Percentiles rank a stretch among this genome's conserved stretches.
Conservation (phyloP, 2,329 filamentous ascomycete species). For the Aspergillus phoenicis region DNA sequence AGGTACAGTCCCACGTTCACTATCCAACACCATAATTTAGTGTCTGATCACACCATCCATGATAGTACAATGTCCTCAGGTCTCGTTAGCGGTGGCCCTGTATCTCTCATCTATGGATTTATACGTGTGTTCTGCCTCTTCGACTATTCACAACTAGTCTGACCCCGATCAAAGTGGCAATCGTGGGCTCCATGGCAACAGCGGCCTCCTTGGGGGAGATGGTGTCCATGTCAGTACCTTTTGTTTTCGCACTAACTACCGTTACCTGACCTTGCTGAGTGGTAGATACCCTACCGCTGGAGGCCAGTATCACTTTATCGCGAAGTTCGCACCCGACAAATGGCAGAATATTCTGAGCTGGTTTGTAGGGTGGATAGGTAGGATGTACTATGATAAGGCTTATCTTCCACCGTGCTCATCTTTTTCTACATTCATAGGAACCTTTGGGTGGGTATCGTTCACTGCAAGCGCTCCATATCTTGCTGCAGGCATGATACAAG, state of each 20-base stretch:
- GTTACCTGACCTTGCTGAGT: background rate
- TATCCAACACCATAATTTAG: background rate
- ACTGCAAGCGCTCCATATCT: constrained; percentile 46
- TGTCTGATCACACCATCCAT: background rate
- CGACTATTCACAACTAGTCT: background rate
- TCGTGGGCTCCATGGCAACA: constrained; percentile 4
- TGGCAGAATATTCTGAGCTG: constrained; percentile 7
- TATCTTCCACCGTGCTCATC: too few species aligned
- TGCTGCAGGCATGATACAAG: constrained; percentile 50
- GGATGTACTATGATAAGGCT: too few species aligned
- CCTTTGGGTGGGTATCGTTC: constrained; percentile 15
- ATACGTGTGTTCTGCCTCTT: background rate
- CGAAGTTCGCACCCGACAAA: constrained; percentile 1
- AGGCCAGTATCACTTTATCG: constrained; percentile 16
- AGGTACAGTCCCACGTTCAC: background rate
- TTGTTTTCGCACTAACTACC: background rate
- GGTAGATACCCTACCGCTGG: constrained; percentile 15
- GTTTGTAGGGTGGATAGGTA: constrained; percentile 13
- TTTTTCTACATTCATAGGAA: background rate
- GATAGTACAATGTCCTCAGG: constrained; percentile 6
- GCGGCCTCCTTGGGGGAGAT: constrained; percentile 13
- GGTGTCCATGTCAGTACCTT: constrained; percentile 11
- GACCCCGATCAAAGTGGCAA: constrained; percentile 6
- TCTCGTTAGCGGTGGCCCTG: constrained; percentile 12
- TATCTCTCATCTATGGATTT: constrained; percentile 13